Evolutionary conservation across 139 green algal species (phyloP), one percentile per base, ranked within the genome.

Genomic region (Nannochloris sp.): DNA sequence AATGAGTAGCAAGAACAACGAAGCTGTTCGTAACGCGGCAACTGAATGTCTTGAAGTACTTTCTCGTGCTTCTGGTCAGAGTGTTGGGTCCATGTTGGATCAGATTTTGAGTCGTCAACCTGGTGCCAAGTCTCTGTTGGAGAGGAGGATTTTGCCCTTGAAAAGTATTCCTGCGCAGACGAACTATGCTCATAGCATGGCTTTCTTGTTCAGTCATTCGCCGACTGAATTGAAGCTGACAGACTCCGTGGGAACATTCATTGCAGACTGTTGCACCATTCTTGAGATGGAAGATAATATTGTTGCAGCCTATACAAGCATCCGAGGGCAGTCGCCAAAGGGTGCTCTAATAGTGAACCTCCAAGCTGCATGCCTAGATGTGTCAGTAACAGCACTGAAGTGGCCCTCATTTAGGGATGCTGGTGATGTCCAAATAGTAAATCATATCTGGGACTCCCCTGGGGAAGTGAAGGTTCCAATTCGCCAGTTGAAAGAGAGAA

Each of bases 321-420:
- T 66, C 13, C 31, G 56, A 9, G 65, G 65, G 5, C 36, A 60
- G n/a, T n/a, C 66, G 8, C 45, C 58, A 56, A 61, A 51, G 30
- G 14, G 63, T 2, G 78, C 87, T 26, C 49, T 60, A 23, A 55
- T 93, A 28, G 73, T 68, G 28, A 55, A 69, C 30, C 71, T 95
- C 70, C 74, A 84, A 11, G 75, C 80, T 29, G 74, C 78, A 2
- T 93, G 83, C 77, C 79, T 96, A 51, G 69, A 91, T 49, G 77
- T 96, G 43, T 70, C 97, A 59, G 80, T 71, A 17, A 84, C 79
- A 3, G 72, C 83, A 6, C 73, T 95, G 68, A 70, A 66, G 12
- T 88, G 80, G 84, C 61, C 77, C 20, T 66, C 80, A 8, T 89
- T 95, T 65, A 71, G 56, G 6, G 53, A 31, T 14, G 25, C 28